These are phyloP conservation scores for Saposhnikovia divaricata DNA, from an alignment of 129 eudicot species.

Conservation along the genomic window DNA sequence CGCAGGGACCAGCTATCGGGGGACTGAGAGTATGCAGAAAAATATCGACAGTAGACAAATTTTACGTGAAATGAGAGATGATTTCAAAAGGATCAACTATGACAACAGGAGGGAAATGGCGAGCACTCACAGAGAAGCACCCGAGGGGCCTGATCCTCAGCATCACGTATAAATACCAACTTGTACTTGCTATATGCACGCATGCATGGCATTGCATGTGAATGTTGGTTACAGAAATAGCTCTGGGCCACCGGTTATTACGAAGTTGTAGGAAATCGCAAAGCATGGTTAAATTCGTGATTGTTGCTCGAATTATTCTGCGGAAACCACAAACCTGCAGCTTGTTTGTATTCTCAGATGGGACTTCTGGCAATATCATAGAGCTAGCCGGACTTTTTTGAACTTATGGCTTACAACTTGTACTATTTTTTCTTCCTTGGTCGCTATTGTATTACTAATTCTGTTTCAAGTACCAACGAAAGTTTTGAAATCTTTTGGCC, in stretches of 20 bases:
- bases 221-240: no score
- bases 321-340: neutral
- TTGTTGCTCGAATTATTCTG: no score
- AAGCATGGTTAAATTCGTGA: neutral
- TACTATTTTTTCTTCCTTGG: no score
- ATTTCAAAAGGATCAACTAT: slow-evolving; percentile 28
- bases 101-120: slow-evolving; percentile 36
- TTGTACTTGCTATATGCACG: no score
- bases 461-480: neutral
- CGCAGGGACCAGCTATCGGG: slow-evolving; percentile 34
- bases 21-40: slow-evolving; percentile 25
- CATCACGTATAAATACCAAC: slow-evolving; percentile 30
- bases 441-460: neutral
- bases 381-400: neutral
- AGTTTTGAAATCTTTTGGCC: neutral
- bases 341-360: neutral
- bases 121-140: slow-evolving; percentile 33
- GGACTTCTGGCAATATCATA: neutral
- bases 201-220: neutral
- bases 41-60: slow-evolving; percentile 36
- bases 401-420: neutral
- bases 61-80: slow-evolving; percentile 32
- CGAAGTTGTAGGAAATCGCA: neutral
- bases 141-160: slow-evolving; percentile 70
- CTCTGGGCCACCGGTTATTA: neutral